Base-by-base conservation (phyloP, 352 stramenopile genomes). In the Pythium aristosporum region DNA sequence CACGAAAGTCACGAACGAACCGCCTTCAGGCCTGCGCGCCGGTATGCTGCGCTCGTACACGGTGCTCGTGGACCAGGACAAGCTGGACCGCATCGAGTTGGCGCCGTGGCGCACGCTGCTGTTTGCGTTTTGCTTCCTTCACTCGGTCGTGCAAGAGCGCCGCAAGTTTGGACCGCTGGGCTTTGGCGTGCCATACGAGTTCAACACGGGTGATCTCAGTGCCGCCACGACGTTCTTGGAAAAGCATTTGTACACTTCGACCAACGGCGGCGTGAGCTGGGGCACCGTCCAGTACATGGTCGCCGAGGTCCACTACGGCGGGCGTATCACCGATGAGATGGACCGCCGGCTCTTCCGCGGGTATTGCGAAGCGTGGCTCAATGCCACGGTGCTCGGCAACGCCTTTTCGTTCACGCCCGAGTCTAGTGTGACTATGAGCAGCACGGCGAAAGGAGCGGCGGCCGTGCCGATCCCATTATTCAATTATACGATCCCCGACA, bases 271-370 rank as follows among this genome's bases (percentile, higher is more conserved):
- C 36, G 61, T 85, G 11, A 88, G 76, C 28, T 94, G 83, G 85
- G 67, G 69, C 0, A 92, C 85, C 13, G 67, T 94, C 34, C 83
- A 91, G 69, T 94, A 92, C 61, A 91, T 94, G 81, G 73, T 91
- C 21, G 82, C 81, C 0, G 85, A 94, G 53, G 82, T 92, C 37
- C 81, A 94, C 58, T 94, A 94, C 48, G 85, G 85, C 44, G 85
- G 85, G 46, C 77, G 80, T 18, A 91, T 94, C 65, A 92, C 82
- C 18, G 85, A 92, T 55, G 80, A 94, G 47, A 74, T 89, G 62
- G 85, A 94, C 51, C 75, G 83, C 7, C 77, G 81, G 16, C 74
- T 91, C 34, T 91, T 94, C 58, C 82, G 79, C 15, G 76, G 76
- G 12, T 91, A 92, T 61, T 88, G 76, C 60, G 82, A 91, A 21